Conservation (phyloP, 768 basidiomycete genomes). For the Serendipita indica region DNA sequence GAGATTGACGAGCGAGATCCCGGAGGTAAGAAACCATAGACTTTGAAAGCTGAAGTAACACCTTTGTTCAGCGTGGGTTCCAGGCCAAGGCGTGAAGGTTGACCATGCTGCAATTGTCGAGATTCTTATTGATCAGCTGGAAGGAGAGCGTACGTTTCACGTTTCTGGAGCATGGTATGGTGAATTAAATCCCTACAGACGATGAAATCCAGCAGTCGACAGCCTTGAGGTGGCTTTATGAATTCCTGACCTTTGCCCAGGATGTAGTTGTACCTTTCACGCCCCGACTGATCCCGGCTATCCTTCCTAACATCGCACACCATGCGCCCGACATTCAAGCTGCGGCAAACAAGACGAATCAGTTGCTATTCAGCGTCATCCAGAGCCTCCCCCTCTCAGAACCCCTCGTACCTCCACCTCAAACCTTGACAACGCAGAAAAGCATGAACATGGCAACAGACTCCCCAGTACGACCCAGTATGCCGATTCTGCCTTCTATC, state of each 20-base stretch:
- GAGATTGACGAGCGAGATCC: conserved; percentile 44
- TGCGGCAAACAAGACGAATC: conserved; percentile 76
- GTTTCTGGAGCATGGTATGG: background rate
- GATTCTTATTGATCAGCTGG: conserved; percentile 77
- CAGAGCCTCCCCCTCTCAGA: conserved; percentile 64
- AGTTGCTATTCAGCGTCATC: conserved; percentile 69
- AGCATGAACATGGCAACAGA: conserved; percentile 12
- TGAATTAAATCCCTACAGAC: conserved; percentile 32
- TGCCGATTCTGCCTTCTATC: conserved; percentile 5
- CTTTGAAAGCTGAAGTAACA: background rate
- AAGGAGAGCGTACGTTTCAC: conserved; percentile 53
- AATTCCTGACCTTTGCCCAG: conserved; percentile 73
- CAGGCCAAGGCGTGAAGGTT: conserved; percentile 85
- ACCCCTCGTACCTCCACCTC: conserved; percentile 19
- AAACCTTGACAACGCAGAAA: background rate
- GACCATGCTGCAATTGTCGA: conserved; percentile 88
- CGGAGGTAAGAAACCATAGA: conserved; percentile 36
- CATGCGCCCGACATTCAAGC: conserved; percentile 78
- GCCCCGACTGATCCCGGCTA: conserved; percentile 80
- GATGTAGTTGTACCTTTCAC: conserved; percentile 93
- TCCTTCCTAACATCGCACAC: conserved; percentile 89
- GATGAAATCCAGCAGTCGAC: conserved; percentile 92
- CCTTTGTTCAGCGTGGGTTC: conserved; percentile 53
- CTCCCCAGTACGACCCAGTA: conserved; percentile 11
- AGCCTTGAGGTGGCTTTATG: conserved; percentile 84